These are phyloP conservation scores for Penicillium nucicola DNA, from an alignment of 495 filamentous ascomycete genomes.

Conservation along the genomic window DNA sequence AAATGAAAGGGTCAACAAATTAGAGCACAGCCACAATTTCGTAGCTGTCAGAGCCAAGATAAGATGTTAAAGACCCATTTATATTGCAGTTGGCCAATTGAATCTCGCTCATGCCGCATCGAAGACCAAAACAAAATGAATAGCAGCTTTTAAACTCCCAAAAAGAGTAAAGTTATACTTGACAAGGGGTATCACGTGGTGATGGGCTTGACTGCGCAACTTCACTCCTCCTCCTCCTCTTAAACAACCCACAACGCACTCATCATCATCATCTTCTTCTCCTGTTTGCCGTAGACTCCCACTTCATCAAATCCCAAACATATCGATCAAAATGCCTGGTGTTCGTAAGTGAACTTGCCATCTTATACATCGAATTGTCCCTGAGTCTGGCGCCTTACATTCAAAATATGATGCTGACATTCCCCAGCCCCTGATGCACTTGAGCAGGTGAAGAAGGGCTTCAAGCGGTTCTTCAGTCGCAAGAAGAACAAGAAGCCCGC, in stretches of 20 bases:
- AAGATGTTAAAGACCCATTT: conserved; percentile 4
- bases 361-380: not conserved
- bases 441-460: conserved; percentile 6
- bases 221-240: not conserved
- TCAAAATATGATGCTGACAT: not conserved
- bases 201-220: not conserved
- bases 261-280: not conserved
- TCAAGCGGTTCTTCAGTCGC: conserved; percentile 5
- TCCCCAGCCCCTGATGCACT: not conserved
- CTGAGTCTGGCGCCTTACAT: not conserved
- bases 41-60: conserved; percentile 6
- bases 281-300: not conserved
- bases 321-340: conserved; percentile 3
- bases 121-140: not conserved
- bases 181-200: not conserved
- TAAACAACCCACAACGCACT: not conserved
- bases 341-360: not conserved
- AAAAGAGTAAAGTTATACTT: not conserved
- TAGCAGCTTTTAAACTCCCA: not conserved
- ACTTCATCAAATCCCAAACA: not conserved
- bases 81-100: not conserved
- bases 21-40: conserved; percentile 7
- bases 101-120: not conserved
- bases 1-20: not conserved
- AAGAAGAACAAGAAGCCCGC: conserved; percentile 2